A percentile compares a stretch with the other conserved stretches of the same genome.
Evolutionary conservation across 352 stramenopile species (phyloP).

Genomic region (Globisporangium lucens): DNA sequence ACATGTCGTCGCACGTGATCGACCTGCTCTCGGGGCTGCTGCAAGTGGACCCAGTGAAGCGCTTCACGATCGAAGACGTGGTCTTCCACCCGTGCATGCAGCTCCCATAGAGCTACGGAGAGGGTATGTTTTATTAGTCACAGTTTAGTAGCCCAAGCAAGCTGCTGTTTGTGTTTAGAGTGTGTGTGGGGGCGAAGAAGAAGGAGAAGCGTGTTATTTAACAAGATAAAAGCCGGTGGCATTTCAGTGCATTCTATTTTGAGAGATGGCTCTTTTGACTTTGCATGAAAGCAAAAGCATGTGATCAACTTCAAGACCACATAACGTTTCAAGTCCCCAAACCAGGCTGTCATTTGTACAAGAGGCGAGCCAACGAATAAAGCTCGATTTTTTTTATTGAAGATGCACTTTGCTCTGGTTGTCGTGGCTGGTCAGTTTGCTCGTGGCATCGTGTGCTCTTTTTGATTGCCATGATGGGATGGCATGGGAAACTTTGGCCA

Average conservation of each 20-base stretch:
- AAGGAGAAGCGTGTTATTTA: neutral
- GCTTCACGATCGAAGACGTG: slow-evolving; percentile 29
- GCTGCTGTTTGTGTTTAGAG: neutral
- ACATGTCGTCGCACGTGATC: slow-evolving; percentile 22
- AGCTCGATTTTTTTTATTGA: too few relatives aligned
- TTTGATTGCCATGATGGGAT: too few relatives aligned
- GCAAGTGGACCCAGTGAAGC: slow-evolving; percentile 28
- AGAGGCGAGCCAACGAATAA: too few relatives aligned
- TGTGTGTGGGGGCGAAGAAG: neutral
- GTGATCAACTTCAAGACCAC: too few relatives aligned
- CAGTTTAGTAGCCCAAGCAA: neutral
- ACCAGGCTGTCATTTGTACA: too few relatives aligned
- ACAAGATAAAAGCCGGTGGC: neutral
- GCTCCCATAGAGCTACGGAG: neutral
- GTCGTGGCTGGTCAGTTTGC: too few relatives aligned
- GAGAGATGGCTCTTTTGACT: too few relatives aligned
- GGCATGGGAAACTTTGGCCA: too few relatives aligned
- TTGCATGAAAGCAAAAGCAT: too few relatives aligned
- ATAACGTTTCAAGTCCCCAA: too few relatives aligned
- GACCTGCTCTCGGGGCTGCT: slow-evolving; percentile 35
- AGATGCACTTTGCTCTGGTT: too few relatives aligned
- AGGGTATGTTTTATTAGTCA: neutral
- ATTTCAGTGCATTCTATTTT: neutral
- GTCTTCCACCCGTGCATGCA: slow-evolving; percentile 24
- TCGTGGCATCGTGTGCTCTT: too few relatives aligned